Evolutionary conservation across 2,329 filamentous ascomycete genomes (phyloP), one percentile per base, ranked within the genome.

Genomic region (Talaromyces sp.): DNA sequence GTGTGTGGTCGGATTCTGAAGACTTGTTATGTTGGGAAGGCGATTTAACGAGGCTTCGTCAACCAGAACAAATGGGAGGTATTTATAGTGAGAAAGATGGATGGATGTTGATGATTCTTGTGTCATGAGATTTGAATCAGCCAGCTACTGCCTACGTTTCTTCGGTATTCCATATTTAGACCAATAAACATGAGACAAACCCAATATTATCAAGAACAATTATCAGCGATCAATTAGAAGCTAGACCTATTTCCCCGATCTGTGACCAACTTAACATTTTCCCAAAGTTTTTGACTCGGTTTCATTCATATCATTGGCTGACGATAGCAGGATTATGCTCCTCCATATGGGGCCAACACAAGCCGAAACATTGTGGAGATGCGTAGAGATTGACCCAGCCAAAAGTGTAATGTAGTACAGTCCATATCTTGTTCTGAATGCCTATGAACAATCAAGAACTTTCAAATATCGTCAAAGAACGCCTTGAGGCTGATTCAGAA

Each of bases 321-420:
- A 54, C 13, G 14, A 2, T 19, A 22, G 50, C 9, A 22, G 31
- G 10, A 35, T 37, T 19, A 33, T 35, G 31, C 50, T 54, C 24
- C 10, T 54, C 24, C n/a, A 19, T 35, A 35, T 35, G 27, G 50
- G 31, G 50, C 50, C 31, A 35, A 33, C 10, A 35, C 10, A 19
- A 35, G 50, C 50, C 50, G 31, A 54, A 35, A 54, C 50, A 35
- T 4, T 37, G 31, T 35, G 50, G 50, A 54, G 31, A 37, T 54
- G 27, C n/a, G 7, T 52, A 52, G 11, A 16, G 14, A 10, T 10
- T 8, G 16, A 16, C 16, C 24, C 16, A 7, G 19, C 8, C 16
- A 52, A 54, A 54, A 54, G 54, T 39, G 54, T 58, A 58, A 58
- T 39, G 31, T 58, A 39, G 54, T 39, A 58, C 19, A 58, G 14